These are phyloP conservation scores for Pisolithus sp. DNA, from an alignment of 768 basidiomycete species.

Conservation along the genomic window DNA sequence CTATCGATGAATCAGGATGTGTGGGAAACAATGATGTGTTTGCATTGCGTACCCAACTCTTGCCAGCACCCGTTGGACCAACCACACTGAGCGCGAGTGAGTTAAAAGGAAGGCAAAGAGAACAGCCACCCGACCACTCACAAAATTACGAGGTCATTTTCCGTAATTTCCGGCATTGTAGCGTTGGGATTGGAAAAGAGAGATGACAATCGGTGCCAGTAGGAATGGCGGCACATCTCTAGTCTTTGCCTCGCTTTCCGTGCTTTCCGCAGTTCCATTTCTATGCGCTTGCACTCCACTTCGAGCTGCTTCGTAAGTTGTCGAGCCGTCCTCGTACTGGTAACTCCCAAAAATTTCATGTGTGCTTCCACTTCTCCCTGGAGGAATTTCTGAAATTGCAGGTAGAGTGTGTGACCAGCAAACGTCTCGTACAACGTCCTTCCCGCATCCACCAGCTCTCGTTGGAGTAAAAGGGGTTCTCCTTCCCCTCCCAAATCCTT, in stretches of 20 bases:
- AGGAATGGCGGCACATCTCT: not conserved
- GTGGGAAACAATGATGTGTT: too few relatives aligned
- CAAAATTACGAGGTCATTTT: not conserved
- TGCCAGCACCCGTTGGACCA: not conserved
- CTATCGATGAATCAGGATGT: too few relatives aligned
- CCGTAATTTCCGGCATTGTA: not conserved
- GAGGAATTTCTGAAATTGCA: too few relatives aligned
- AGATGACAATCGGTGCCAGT: not conserved
- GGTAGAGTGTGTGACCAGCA: too few relatives aligned
- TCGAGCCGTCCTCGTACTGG: too few relatives aligned
- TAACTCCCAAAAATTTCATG: too few relatives aligned
- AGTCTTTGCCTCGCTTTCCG: not conserved
- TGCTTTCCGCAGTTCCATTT: not conserved
- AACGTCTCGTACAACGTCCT: too few relatives aligned
- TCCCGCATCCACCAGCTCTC: too few relatives aligned
- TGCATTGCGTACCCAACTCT: not conserved
- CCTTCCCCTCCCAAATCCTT: too few relatives aligned
- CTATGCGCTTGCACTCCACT: not conserved
- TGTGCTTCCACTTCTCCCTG: too few relatives aligned
- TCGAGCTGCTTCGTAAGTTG: not conserved
- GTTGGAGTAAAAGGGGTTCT: too few relatives aligned
- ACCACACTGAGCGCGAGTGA: not conserved
- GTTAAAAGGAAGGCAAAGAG: not conserved
- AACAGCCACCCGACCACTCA: not conserved
- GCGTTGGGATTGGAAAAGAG: not conserved